phyloP scores from a whole-genome alignment of 2,329 filamentous ascomycete genomes.

The Calonectria pseudoturangicola region DNA sequence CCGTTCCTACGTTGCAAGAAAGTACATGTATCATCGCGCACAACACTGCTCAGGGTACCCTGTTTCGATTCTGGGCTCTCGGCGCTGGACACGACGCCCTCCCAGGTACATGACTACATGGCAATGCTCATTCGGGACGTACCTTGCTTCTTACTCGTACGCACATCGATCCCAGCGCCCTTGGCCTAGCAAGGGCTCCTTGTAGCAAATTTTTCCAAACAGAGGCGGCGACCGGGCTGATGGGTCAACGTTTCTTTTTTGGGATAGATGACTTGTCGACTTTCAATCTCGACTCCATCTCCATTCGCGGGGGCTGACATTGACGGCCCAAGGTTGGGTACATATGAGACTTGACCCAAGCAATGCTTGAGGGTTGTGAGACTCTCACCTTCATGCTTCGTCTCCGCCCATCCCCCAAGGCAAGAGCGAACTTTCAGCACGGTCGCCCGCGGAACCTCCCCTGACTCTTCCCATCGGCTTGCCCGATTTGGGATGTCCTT shows the following conservation, averaged over 20 bases:
- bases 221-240: slow-evolving; percentile 21
- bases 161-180: slow-evolving; percentile 33
- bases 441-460: slow-evolving; percentile 40
- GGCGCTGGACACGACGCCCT: slow-evolving; percentile 10
- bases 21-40: slow-evolving; percentile 12
- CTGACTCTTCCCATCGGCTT: slow-evolving; percentile 42
- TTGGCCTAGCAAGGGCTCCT: slow-evolving; percentile 41
- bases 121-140: slow-evolving; percentile 26
- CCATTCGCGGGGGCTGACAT: slow-evolving; percentile 21
- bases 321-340: slow-evolving; percentile 34
- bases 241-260: slow-evolving; percentile 29
- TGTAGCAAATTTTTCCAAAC: slow-evolving; percentile 36
- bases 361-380: slow-evolving; percentile 13
- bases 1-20: slow-evolving; percentile 33
- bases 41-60: slow-evolving; percentile 7
- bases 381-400: slow-evolving; percentile 8
- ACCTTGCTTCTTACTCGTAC: slow-evolving; percentile 36
- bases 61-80: slow-evolving; percentile 17
- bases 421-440: slow-evolving; percentile 37
- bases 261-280: slow-evolving; percentile 35
- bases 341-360: slow-evolving; percentile 17
- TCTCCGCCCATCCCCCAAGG: slow-evolving; percentile 35
- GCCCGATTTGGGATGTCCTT: slow-evolving; percentile 43
- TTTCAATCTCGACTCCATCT: slow-evolving; percentile 27
- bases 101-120: slow-evolving; percentile 21